phyloP scores from a whole-genome alignment of 768 basidiomycete species.

The Boletus rex-veris region DNA sequence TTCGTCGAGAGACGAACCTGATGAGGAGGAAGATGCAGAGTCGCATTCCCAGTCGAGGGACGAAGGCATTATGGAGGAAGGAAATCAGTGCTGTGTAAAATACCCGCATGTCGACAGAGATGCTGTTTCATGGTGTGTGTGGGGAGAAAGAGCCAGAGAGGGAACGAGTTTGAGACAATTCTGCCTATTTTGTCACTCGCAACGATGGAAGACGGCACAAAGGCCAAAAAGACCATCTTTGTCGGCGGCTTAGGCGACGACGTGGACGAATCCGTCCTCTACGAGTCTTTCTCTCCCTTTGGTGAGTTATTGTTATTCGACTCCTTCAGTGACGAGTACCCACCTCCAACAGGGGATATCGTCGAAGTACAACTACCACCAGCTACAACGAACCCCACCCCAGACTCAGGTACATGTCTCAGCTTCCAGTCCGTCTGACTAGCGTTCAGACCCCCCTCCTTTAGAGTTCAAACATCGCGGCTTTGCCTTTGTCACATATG shows the following conservation, averaged over 20 bases:
- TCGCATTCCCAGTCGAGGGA: constrained; percentile 46
- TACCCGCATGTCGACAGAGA: no score
- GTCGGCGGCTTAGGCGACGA: constrained; percentile 82
- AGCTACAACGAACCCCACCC: constrained; percentile 65
- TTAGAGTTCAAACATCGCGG: constrained; percentile 83
- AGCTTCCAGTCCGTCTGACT: constrained; percentile 1
- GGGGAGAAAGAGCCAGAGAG: no score
- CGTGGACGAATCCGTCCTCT: constrained; percentile 71
- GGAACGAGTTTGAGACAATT: constrained; percentile 8
- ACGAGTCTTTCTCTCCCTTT: constrained; percentile 83
- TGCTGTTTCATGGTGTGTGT: no score
- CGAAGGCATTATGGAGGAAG: constrained; percentile 47
- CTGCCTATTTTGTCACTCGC: constrained; percentile 1
- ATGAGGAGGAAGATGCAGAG: constrained; percentile 40
- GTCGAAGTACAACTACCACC: constrained; percentile 88
- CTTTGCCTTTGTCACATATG: constrained; percentile 89
- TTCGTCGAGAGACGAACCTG: constrained; percentile 50
- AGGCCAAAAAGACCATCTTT: constrained; percentile 82
- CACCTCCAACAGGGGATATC: constrained; percentile 66
- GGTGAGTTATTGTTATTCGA: constrained; percentile 49
- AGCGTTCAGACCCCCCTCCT: not conserved
- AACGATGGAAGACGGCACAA: constrained; percentile 76
- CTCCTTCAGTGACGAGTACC: not conserved
- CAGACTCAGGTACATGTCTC: constrained; percentile 48
- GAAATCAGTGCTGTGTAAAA: no score